A percentile compares a stretch with the other conserved stretches of the same genome.
Conservation (phyloP, 345 rosid species). For the Eucalyptus cloeziana region DNA sequence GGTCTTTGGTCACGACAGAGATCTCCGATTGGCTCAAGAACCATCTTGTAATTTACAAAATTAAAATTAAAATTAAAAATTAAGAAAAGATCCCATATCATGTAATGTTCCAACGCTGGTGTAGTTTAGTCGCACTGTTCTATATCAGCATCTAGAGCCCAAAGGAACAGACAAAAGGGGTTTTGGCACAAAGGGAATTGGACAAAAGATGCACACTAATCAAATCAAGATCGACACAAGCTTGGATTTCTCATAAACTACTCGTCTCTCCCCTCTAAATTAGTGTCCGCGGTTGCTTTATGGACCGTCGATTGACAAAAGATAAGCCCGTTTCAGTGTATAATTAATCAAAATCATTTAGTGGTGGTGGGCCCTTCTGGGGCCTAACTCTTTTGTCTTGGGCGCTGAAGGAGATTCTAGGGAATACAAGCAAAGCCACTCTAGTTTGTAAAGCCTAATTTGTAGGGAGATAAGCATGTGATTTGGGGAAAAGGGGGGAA, state of each 20-base stretch:
- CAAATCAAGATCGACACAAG: background rate
- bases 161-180: background rate
- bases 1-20: background rate
- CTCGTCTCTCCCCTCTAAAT: background rate
- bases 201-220: background rate
- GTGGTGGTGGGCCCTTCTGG: slow-evolving; percentile 15
- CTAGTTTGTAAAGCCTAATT: background rate
- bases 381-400: slow-evolving; percentile 1
- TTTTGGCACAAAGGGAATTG: background rate
- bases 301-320: background rate
- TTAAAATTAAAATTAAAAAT: background rate
- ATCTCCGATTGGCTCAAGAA: background rate
- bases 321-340: background rate
- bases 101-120: slow-evolving; percentile 28
- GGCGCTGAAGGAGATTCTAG: background rate
- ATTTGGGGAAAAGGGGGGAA: background rate
- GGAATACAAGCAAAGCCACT: background rate
- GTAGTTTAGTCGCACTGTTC: slow-evolving; percentile 17
- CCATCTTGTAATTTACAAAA: background rate
- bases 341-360: background rate
- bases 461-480: background rate
- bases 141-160: slow-evolving; percentile 5
- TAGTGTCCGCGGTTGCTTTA: background rate
- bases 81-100: background rate
- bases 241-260: background rate